A percentile compares a stretch with the other conserved stretches of the same genome.
Conservation (phyloP, 495 filamentous ascomycete genomes). For the Aspergillus nidulans region DNA sequence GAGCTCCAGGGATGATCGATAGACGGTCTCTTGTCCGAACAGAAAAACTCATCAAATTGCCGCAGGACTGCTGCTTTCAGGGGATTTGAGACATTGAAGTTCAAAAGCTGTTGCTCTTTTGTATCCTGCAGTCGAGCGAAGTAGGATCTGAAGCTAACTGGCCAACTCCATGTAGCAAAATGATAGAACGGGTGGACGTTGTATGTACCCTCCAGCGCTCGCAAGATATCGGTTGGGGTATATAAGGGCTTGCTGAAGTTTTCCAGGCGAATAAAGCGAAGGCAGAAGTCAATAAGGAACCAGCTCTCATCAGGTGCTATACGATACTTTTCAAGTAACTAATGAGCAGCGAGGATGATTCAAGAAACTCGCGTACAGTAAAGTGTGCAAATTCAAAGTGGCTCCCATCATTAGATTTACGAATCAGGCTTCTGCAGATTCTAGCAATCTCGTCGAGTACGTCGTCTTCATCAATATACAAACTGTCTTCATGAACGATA, state of each 20-base stretch:
- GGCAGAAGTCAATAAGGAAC: background rate
- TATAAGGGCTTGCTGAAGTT: background rate
- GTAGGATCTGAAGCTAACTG: too few species aligned
- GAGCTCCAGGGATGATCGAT: background rate
- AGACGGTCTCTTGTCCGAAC: background rate
- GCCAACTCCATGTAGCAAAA: background rate
- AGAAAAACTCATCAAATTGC: background rate
- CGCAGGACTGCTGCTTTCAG: too few species aligned
- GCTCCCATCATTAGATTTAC: background rate
- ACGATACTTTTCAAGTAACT: background rate
- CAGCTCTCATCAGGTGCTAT: background rate
- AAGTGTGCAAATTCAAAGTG: conserved; percentile 3
- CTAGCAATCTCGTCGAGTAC: background rate
- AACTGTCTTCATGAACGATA: background rate
- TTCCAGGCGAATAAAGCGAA: background rate
- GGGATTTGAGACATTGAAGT: too few species aligned
- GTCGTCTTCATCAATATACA: background rate
- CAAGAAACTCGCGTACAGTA: background rate
- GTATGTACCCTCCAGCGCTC: background rate
- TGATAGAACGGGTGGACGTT: background rate
- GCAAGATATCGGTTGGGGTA: background rate
- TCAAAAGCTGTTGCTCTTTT: too few species aligned
- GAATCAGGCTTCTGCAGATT: background rate
- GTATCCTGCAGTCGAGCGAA: too few species aligned
- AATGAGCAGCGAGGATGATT: background rate